Base-by-base conservation (phyloP, 2,329 filamentous ascomycete genomes). In the Triangularia verruculosa region DNA sequence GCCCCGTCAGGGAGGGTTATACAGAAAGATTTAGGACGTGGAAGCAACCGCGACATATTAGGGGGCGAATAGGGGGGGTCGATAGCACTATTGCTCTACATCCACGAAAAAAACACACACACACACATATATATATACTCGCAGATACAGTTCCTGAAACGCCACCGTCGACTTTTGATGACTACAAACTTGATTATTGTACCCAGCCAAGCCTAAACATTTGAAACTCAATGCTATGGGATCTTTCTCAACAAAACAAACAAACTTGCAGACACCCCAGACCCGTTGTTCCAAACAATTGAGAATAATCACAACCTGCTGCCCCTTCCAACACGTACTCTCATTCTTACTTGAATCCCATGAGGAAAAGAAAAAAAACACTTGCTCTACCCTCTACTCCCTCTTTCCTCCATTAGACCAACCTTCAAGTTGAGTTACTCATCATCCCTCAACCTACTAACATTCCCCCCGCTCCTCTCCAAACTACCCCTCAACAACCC, bases 401-500 rank as follows among this genome's bases (percentile, higher is more conserved):
- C 34, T 13, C 13, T 39, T 39, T n/a, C 6, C 4, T 11, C 17
- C 17, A 27, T 22, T 20, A 51, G 13, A 47, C 32, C 32, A 15
- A 8, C n/a, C 51, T 25, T 4, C 15, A n/a, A n/a, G n/a, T n/a
- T n/a, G n/a, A n/a, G n/a, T 65, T 61, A 71, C 15, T 71, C 69
- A 62, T 71, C 69, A 60, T 73, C 72, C 43, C 67, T 68, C 61
- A 74, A 63, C 55, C 70, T 78, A 77, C 81, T 81, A 34, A 85
- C 81, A 63, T 74, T 78, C 2, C 80, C 80, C 8, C 83, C 83
- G 57, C 76, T 78, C 72, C 79, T 81, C 70, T 80, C 77, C 30
- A 86, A 76, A 65, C 77, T 81, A 4, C 68, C 73, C 74, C 77
- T 80, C 58, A 89, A 73, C 72, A 83, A 84, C 30, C 76, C 75